A percentile compares a stretch with the other conserved stretches of the same genome.
These are phyloP conservation scores for Hemisphaericaspora lyxosophila DNA, from an alignment of 1,139 yeast species.

Conservation along the genomic window DNA sequence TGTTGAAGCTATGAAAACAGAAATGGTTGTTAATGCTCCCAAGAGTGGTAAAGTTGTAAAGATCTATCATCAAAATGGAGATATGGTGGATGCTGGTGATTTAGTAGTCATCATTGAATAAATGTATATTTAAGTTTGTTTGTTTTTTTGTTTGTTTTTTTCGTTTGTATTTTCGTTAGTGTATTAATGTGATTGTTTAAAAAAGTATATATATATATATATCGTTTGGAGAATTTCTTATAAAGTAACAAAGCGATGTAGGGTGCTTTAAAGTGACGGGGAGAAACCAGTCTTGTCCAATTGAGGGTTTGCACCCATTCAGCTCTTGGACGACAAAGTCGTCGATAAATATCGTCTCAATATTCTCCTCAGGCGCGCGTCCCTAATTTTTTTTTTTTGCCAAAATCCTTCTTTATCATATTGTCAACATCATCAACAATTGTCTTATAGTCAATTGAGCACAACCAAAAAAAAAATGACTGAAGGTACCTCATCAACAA, in stretches of 20 bases:
- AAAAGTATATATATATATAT: no score
- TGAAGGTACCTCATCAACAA: background rate
- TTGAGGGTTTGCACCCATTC: no score
- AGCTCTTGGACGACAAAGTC: no score
- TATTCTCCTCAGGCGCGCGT: no score
- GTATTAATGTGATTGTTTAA: background rate
- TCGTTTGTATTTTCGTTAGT: background rate
- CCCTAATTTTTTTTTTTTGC: no score
- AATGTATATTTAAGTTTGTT: no score
- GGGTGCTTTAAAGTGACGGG: no score
- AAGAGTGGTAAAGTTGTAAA: constrained; percentile 74
- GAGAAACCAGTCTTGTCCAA: no score
- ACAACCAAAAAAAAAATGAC: background rate
- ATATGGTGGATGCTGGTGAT: constrained; percentile 96
- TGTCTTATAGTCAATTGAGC: background rate
- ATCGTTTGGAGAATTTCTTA: background rate
- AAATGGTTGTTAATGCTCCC: constrained; percentile 82
- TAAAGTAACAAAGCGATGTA: no score
- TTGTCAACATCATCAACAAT: background rate
- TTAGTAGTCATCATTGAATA: constrained; percentile 71
- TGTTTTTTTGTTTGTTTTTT: background rate
- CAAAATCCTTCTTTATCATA: background rate
- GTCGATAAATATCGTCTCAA: no score
- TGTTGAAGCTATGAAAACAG: constrained; percentile 98
- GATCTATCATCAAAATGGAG: constrained; percentile 80